These are phyloP conservation scores for Leishmania mexicana DNA, from an alignment of 208 protist genomes.

Conservation along the genomic window DNA sequence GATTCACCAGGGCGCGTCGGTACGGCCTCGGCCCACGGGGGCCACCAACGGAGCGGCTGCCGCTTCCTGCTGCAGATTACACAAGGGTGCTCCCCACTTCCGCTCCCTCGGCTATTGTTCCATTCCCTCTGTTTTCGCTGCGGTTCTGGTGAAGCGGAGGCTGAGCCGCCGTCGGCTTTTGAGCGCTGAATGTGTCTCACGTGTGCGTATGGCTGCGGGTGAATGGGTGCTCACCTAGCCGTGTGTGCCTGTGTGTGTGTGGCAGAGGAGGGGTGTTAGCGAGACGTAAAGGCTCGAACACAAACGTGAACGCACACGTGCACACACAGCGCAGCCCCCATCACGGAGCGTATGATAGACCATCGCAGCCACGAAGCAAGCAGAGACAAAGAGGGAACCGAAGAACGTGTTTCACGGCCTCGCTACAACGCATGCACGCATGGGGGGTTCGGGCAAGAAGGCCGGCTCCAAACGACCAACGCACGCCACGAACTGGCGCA, in stretches of 20 bases:
- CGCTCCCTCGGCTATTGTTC: not conserved
- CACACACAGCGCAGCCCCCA: not conserved
- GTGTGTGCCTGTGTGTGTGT: too few relatives aligned
- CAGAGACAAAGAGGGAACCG: not conserved
- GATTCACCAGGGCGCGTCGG: not conserved
- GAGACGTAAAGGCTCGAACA: not conserved
- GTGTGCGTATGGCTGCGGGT: conserved; percentile 4
- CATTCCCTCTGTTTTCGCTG: not conserved
- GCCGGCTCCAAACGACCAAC: not conserved
- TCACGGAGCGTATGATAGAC: not conserved
- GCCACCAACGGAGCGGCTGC: not conserved
- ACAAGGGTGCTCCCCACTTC: not conserved
- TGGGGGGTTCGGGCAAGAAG: not conserved
- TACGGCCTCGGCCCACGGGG: not conserved
- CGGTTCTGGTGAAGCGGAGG: not conserved
- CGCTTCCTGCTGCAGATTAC: not conserved
- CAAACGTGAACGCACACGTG: not conserved
- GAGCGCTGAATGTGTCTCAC: not conserved
- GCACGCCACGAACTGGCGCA: not conserved
- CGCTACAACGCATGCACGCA: not conserved
- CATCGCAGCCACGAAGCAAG: not conserved
- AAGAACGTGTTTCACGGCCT: not conserved
- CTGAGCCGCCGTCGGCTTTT: not conserved
- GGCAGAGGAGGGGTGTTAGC: not conserved
- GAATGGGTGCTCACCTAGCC: not conserved